Base-by-base conservation (phyloP, 345 rosid species). In the Leavenworthia alabamica region DNA sequence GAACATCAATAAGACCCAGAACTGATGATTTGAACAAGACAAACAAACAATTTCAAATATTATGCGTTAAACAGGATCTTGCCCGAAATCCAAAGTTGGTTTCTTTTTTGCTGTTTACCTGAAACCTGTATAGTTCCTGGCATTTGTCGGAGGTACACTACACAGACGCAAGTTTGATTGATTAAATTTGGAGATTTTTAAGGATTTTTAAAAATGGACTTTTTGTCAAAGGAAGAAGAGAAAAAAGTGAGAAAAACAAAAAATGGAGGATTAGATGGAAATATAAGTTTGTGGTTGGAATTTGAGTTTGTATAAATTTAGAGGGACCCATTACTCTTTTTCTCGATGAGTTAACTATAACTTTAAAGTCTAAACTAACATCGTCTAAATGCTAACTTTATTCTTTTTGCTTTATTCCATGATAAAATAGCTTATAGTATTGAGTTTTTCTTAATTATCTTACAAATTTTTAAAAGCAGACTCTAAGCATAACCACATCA, bases 61-160 rank as follows among this genome's bases (percentile, higher is more conserved):
- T 58, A 51, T 2, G 12, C 13, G 47, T 10, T 42, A 11, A 28
- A 29, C 14, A 19, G 28, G 53, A 3, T 3, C 19, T 50, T 63
- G 66, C 20, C 23, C 36, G 56, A 35, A 26, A 61, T 56, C 13
- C 56, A 79, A 68, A 51, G 51, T 48, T 55, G 60, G 48, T 67
- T 14, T 56, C 57, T 45, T 41, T 36, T 20, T 2, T 9, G 3
- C 29, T 22, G 50, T 43, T 40, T 77, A 89, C 96, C 96, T 83
- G 93, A 83, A 68, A 92, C 89, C 70, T 81, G 82, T 74, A 89
- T 86, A 71, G 83, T 78, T 73, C 98, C 98, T 58, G 98, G 98
- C 98, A 92, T 92, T 64, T 33, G 53, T 48, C 60, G 49, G 17
- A 46, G 8, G 64, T 44, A 48, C 13, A 39, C 60, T 57, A 26